phyloP scores from a whole-genome alignment of 192 early-diverging fungal genomes.

The Entomortierella parvispora region DNA sequence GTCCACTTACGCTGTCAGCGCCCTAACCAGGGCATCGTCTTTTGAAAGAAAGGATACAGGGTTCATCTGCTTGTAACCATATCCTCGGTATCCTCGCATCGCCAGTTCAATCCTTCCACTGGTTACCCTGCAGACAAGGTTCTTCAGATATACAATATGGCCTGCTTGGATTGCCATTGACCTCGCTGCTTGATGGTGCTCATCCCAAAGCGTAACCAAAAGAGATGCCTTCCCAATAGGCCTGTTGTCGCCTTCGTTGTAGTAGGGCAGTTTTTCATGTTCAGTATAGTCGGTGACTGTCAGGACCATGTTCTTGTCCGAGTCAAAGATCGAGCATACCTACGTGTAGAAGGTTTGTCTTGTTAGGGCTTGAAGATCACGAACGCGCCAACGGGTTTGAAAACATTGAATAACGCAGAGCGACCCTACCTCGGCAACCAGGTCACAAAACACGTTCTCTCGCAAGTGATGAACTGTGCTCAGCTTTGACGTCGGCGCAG shows the following conservation, averaged over 20 bases:
- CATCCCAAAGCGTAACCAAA: conserved; percentile 40
- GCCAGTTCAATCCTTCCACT: conserved; percentile 11
- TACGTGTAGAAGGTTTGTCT: too few relatives aligned
- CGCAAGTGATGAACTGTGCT: too few relatives aligned
- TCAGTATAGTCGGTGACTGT: conserved; percentile 44
- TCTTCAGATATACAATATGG: conserved; percentile 22
- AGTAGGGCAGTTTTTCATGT: conserved; percentile 11
- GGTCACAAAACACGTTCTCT: too few relatives aligned
- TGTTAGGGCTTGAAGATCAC: too few relatives aligned
- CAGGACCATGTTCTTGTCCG: conserved; percentile 3
- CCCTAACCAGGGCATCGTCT: neutral
- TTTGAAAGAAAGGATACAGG: conserved; percentile 3
- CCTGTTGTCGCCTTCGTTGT: conserved; percentile 6
- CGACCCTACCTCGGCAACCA: too few relatives aligned
- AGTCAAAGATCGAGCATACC: neutral
- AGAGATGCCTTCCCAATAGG: conserved; percentile 20
- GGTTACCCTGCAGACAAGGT: conserved; percentile 9
- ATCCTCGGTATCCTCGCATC: conserved; percentile 17
- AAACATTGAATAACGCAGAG: too few relatives aligned
- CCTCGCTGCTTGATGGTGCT: conserved; percentile 5
- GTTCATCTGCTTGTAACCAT: neutral
- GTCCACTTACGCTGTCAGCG: too few relatives aligned
- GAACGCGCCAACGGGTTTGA: too few relatives aligned
- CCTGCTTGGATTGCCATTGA: conserved; percentile 2
- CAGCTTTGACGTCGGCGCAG: too few relatives aligned